Evolutionary conservation across 257 asterid genomes (phyloP).

Genomic region (Schizonepeta tenuifolia): DNA sequence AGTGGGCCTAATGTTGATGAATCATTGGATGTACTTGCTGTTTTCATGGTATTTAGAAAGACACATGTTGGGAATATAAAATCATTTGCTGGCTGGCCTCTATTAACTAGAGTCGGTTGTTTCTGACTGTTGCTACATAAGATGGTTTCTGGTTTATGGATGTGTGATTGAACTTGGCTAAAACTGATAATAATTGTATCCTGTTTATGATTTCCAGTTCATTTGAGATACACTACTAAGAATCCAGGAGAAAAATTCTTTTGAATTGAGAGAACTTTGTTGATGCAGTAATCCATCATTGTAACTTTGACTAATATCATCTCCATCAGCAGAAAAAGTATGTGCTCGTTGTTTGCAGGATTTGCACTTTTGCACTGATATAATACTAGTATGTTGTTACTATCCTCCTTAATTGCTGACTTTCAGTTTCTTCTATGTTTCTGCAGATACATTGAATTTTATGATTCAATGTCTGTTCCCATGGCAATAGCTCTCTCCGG

Average conservation of each 20-base stretch:
- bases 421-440: slow-evolving; percentile 11
- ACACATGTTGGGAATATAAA: background rate
- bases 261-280: slow-evolving; percentile 11
- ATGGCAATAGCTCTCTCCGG: slow-evolving; percentile 84
- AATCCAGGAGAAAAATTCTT: slow-evolving; percentile 4
- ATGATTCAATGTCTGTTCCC: slow-evolving; percentile 71
- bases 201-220: slow-evolving; percentile 6
- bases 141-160: slow-evolving; percentile 6
- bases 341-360: slow-evolving; percentile 13
- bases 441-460: slow-evolving; percentile 71
- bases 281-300: slow-evolving; percentile 6
- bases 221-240: background rate
- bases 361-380: background rate
- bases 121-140: slow-evolving; percentile 9
- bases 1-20: background rate
- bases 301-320: slow-evolving; percentile 11
- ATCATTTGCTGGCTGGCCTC: slow-evolving; percentile 12
- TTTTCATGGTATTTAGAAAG: background rate
- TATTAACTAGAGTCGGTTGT: background rate
- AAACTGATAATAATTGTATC: background rate
- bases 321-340: slow-evolving; percentile 8
- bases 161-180: slow-evolving; percentile 15
- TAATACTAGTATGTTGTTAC: background rate
- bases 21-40: slow-evolving; percentile 9
- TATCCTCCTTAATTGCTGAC: slow-evolving; percentile 8